Percentiles rank a stretch among this genome's conserved stretches.
These are phyloP conservation scores for Coprinellus micaceus DNA, from an alignment of 768 basidiomycete species.

Conservation along the genomic window DNA sequence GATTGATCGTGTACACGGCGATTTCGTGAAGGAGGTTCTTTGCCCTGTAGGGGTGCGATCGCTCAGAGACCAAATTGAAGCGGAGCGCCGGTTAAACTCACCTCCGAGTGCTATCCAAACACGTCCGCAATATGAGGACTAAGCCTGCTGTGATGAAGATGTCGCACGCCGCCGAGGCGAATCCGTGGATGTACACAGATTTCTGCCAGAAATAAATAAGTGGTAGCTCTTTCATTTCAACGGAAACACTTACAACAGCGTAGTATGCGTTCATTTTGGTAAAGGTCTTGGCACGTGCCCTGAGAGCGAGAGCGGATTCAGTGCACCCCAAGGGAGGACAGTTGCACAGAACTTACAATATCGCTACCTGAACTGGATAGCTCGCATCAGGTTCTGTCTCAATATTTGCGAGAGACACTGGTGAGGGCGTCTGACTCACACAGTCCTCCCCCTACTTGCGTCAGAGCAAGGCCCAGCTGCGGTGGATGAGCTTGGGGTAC, in stretches of 20 bases:
- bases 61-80: background rate
- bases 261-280: background rate
- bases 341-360: background rate
- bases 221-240: background rate
- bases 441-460: conserved; percentile 1
- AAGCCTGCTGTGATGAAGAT: background rate
- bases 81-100: background rate
- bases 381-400: background rate
- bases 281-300: background rate
- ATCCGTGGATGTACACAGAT: background rate
- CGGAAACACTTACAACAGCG: background rate
- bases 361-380: conserved; percentile 1
- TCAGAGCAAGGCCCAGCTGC: background rate
- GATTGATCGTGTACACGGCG: background rate
- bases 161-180: background rate
- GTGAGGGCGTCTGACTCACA: background rate
- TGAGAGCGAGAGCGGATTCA: background rate
- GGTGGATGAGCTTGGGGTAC: background rate
- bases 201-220: background rate
- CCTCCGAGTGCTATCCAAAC: background rate
- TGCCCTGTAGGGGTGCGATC: background rate
- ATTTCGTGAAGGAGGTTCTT: conserved; percentile 1
- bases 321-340: background rate
- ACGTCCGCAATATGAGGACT: background rate
- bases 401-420: too few relatives aligned